A percentile compares a stretch with the other conserved stretches of the same genome.
phyloP scores from a whole-genome alignment of 805 yeast genomes.

The Diddensiella transvaalensis region DNA sequence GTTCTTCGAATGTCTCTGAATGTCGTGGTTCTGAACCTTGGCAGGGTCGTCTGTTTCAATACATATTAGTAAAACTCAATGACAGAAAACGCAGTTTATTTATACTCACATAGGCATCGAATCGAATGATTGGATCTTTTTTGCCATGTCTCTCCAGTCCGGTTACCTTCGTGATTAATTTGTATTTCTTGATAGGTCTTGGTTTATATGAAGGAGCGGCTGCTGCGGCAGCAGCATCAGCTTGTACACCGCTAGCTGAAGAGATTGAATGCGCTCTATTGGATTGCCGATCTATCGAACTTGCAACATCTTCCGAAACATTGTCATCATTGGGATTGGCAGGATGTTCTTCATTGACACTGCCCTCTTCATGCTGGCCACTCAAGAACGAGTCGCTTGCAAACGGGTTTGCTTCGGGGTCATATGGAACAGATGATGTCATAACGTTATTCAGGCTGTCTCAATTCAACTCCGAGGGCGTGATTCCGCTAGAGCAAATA shows the following conservation, averaged over 20 bases:
- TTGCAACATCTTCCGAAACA: slow-evolving; percentile 2
- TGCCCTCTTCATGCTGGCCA: not conserved
- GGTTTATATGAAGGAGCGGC: slow-evolving; percentile 2
- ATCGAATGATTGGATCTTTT: slow-evolving; percentile 75
- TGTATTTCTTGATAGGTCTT: slow-evolving; percentile 31
- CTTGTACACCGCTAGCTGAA: not conserved
- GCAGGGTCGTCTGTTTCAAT: slow-evolving; percentile 62
- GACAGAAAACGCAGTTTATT: no score
- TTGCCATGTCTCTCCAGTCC: slow-evolving; percentile 69
- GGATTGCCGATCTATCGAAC: not conserved
- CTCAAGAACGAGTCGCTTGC: slow-evolving; percentile 40
- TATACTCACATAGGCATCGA: slow-evolving; percentile 47
- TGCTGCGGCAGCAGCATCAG: not conserved
- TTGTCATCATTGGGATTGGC: not conserved
- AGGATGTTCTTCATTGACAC: not conserved
- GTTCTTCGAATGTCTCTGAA: slow-evolving; percentile 80
- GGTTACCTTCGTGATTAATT: slow-evolving; percentile 53
- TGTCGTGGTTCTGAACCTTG: slow-evolving; percentile 64
- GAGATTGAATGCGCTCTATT: not conserved
- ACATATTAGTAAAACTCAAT: no score
- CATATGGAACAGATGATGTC: slow-evolving; percentile 45
- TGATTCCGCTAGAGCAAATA: no score
- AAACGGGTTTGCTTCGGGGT: slow-evolving; percentile 50
- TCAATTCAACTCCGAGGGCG: no score
- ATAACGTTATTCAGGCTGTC: slow-evolving; percentile 29